Conservation (phyloP, 2,329 filamentous ascomycete genomes). For the Trichoderma aggressivum region DNA sequence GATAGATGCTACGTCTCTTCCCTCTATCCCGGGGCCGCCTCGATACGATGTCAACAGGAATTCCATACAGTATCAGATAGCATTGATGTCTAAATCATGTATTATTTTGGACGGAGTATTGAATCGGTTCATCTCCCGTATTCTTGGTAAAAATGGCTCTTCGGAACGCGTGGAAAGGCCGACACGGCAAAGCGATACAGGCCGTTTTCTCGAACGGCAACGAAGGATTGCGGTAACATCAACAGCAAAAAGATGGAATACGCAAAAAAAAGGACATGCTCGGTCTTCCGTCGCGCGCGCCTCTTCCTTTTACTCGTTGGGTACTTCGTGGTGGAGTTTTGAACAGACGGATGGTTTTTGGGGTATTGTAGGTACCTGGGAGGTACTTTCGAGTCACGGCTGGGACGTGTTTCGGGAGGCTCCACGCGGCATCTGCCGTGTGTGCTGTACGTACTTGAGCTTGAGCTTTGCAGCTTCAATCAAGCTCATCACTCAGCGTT, state of each 20-base stretch:
- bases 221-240: background rate
- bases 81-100: too few relatives aligned
- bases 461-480: too few relatives aligned
- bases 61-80: too few relatives aligned
- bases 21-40: too few relatives aligned
- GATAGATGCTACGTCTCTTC: background rate
- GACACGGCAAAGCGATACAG: background rate
- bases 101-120: too few relatives aligned
- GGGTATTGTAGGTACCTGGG: too few relatives aligned
- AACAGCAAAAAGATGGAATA: background rate
- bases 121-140: background rate
- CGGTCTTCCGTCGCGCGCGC: background rate
- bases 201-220: background rate
- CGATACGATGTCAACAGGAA: too few relatives aligned
- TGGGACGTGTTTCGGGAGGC: background rate
- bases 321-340: background rate
- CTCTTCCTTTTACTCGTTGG: background rate
- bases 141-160: background rate
- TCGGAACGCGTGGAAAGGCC: background rate
- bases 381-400: background rate
- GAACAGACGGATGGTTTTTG: too few relatives aligned
- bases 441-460: background rate
- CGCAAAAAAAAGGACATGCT: background rate
- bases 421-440: background rate
- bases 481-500: background rate